phyloP scores from a whole-genome alignment of 208 protist genomes.

The Leishmania martiniquensis region DNA sequence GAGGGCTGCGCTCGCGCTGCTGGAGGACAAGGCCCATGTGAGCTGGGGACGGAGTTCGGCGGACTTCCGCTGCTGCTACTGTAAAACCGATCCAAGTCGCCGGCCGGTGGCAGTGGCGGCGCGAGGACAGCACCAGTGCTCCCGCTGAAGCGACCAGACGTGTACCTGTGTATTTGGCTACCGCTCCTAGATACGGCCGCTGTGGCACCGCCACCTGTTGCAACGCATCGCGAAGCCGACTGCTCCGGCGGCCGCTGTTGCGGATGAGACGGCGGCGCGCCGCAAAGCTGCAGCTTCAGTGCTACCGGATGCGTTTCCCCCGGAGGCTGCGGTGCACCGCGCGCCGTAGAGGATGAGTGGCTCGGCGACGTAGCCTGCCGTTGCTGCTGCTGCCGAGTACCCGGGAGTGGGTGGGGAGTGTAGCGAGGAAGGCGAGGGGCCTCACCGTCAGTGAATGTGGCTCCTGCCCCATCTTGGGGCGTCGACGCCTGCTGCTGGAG shows the following conservation, averaged over 20 bases:
- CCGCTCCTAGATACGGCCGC: conserved; percentile 3
- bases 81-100: background rate
- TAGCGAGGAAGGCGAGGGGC: background rate
- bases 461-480: background rate
- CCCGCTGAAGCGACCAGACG: conserved; percentile 23
- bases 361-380: background rate
- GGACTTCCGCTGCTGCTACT: background rate
- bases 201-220: too few species aligned
- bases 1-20: conserved; percentile 1
- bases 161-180: conserved; percentile 13
- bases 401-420: background rate
- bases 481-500: conserved; percentile 7
- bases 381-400: background rate
- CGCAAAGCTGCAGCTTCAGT: background rate
- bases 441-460: background rate
- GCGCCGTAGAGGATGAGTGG: background rate
- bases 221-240: background rate
- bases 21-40: background rate
- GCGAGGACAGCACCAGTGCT: conserved; percentile 1
- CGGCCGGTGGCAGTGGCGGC: background rate
- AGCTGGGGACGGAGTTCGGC: background rate
- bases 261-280: background rate
- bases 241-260: conserved; percentile 8
- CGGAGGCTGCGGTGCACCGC: background rate
- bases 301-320: background rate